Conservation (phyloP, 371 early-diverging fungal species). For the Phascolomyces articulosus region DNA sequence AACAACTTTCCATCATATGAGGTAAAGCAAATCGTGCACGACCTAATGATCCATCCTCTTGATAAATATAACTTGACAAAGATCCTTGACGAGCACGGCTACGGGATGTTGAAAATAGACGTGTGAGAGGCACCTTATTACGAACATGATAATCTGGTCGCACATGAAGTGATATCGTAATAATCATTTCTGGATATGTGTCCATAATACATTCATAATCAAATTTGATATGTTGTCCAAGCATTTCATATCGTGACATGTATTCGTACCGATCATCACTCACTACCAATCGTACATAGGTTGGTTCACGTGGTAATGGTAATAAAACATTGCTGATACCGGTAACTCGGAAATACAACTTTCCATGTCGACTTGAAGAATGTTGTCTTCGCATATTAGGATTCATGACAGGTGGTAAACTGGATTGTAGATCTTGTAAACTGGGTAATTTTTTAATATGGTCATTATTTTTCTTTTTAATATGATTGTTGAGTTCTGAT, state of each 20-base stretch:
- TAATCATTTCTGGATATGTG: conserved; percentile 38
- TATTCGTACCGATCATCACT: conserved; percentile 54
- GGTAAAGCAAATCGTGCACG: conserved; percentile 44
- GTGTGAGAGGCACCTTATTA: conserved; percentile 28
- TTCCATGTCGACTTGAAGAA: conserved; percentile 24
- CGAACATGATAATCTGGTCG: conserved; percentile 45
- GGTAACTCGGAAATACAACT: conserved; percentile 44
- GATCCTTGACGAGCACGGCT: conserved; percentile 40
- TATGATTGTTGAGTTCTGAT: not conserved
- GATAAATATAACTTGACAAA: conserved; percentile 42
- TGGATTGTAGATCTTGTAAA: not conserved
- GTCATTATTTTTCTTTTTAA: not conserved
- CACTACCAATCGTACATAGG: conserved; percentile 49
- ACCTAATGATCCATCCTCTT: conserved; percentile 51
- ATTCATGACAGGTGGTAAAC: not conserved
- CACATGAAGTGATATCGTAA: conserved; percentile 46
- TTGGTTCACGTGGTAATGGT: conserved; percentile 45
- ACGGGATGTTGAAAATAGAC: conserved; percentile 31
- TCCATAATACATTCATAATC: conserved; percentile 50
- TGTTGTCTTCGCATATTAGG: not conserved
- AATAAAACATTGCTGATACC: conserved; percentile 38
- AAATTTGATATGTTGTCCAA: conserved; percentile 25
- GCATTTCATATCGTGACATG: conserved; percentile 45
- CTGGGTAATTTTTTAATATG: not conserved
- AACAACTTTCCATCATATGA: conserved; percentile 48